These are phyloP conservation scores for Pestalotiopsis sp. DNA, from an alignment of 2,329 filamentous ascomycete species.

Conservation along the genomic window DNA sequence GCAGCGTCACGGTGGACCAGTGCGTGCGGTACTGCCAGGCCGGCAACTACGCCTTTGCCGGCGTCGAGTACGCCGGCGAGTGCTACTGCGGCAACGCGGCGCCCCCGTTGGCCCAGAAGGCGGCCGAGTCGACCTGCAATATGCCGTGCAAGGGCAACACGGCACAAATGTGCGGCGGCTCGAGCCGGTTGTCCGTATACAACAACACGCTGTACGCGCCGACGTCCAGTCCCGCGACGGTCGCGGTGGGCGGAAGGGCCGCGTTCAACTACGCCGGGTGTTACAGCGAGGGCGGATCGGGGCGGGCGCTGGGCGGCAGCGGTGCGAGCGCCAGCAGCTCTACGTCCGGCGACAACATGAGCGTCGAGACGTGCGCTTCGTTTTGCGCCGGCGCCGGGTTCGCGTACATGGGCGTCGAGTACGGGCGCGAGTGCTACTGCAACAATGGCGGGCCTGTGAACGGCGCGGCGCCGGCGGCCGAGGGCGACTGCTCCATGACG, in stretches of 20 bases:
- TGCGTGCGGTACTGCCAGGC: constrained; percentile 13
- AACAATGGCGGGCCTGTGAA: constrained; percentile 22
- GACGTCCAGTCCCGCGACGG: constrained; percentile 17
- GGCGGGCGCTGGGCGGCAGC: constrained; percentile 17
- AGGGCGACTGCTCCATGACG: constrained; percentile 20
- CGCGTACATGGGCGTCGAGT: constrained; percentile 25
- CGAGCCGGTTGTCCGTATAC: constrained; percentile 21
- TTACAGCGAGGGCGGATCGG: constrained; percentile 21
- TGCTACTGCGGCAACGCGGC: constrained; percentile 14
- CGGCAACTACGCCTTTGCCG: not conserved
- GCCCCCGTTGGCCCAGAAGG: not conserved
- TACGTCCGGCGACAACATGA: constrained; percentile 17
- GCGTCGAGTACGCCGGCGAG: constrained; percentile 16
- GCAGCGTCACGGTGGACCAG: constrained; percentile 9
- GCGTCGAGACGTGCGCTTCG: constrained; percentile 20
- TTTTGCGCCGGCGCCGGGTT: constrained; percentile 20
- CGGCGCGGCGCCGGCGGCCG: constrained; percentile 16
- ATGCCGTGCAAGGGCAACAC: constrained; percentile 16
- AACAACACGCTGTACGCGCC: constrained; percentile 21
- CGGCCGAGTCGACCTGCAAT: constrained; percentile 8
- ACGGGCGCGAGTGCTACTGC: constrained; percentile 24
- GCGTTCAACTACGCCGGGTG: constrained; percentile 21
- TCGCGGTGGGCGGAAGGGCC: not conserved
- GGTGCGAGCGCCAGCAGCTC: constrained; percentile 10
- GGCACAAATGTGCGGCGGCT: constrained; percentile 13